Conservation (phyloP, 2,329 filamentous ascomycete genomes). For the Colletotrichum sublineola region DNA sequence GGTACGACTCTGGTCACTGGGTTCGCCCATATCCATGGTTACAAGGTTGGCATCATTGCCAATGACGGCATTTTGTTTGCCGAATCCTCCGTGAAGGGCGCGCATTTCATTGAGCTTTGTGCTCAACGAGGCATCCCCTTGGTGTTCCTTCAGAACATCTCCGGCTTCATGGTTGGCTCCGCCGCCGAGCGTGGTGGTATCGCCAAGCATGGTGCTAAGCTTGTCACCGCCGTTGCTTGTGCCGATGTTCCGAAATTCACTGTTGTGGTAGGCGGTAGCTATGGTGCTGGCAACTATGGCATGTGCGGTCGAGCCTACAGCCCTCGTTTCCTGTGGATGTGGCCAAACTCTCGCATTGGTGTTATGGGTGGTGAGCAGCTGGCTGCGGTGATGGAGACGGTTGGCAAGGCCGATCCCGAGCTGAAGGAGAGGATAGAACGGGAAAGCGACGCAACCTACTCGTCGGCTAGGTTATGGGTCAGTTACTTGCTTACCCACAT, state of each 20-base stretch:
- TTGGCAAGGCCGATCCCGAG: conserved; percentile 85
- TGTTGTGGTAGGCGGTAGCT: conserved; percentile 92
- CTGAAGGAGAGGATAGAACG: conserved; percentile 87
- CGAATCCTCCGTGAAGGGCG: conserved; percentile 89
- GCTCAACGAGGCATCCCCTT: conserved; percentile 89
- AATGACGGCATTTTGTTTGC: conserved; percentile 98
- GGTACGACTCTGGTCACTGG: conserved; percentile 91
- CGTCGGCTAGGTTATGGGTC: conserved; percentile 89
- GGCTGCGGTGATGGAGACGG: conserved; percentile 92
- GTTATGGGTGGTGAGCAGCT: conserved; percentile 98
- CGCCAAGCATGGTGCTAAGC: conserved; percentile 96
- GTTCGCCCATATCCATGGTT: conserved; percentile 90
- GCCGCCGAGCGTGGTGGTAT: conserved; percentile 95
- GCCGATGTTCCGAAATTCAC: conserved; percentile 97
- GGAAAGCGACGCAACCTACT: conserved; percentile 91
- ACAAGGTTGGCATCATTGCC: conserved; percentile 91
- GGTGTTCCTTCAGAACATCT: conserved; percentile 96
- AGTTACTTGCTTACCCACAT: conserved; percentile 48
- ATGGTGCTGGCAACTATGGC: conserved; percentile 96
- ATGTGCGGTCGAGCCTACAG: conserved; percentile 97
- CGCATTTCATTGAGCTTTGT: conserved; percentile 97
- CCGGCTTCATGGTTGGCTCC: conserved; percentile 96
- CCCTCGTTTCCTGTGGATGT: conserved; percentile 95
- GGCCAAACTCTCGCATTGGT: conserved; percentile 95
- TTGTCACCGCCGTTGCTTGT: conserved; percentile 94